A percentile compares a stretch with the other conserved stretches of the same genome.
Conservation (phyloP, 2,329 filamentous ascomycete genomes). For the Colletotrichum simmondsii region DNA sequence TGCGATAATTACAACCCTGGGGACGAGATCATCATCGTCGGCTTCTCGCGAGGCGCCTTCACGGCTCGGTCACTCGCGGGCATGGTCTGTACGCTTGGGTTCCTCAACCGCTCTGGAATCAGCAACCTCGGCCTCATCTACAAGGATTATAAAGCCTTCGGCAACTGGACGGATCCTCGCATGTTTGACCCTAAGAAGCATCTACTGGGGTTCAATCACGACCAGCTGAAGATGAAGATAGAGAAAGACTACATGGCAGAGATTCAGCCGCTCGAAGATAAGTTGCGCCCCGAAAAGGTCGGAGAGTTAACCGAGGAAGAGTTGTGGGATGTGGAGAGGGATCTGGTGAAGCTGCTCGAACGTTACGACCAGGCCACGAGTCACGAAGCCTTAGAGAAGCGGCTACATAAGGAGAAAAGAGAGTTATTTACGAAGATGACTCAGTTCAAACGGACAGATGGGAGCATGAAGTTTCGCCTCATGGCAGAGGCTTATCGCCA, state of each 20-base stretch:
- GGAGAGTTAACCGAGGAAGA: background rate
- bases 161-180: background rate
- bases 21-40: conserved; percentile 48
- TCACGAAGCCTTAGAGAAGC: background rate
- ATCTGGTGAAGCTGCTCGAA: background rate
- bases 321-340: background rate
- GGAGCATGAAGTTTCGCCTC: background rate
- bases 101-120: conserved; percentile 31
- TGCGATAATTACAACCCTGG: conserved; percentile 47
- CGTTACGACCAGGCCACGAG: background rate
- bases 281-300: background rate
- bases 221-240: background rate
- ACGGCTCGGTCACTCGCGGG: conserved; percentile 47
- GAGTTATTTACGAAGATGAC: background rate
- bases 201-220: conserved; percentile 14
- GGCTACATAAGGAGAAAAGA: background rate
- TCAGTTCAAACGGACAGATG: background rate
- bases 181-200: conserved; percentile 12
- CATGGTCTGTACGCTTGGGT: conserved; percentile 35
- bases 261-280: background rate
- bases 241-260: background rate
- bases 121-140: conserved; percentile 27
- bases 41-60: conserved; percentile 50
- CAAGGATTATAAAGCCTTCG: conserved; percentile 33
- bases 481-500: conserved; percentile 21